Evolutionary conservation across 768 basidiomycete genomes (phyloP), one percentile per base, ranked within the genome.

Genomic region (Ramaria rubella): DNA sequence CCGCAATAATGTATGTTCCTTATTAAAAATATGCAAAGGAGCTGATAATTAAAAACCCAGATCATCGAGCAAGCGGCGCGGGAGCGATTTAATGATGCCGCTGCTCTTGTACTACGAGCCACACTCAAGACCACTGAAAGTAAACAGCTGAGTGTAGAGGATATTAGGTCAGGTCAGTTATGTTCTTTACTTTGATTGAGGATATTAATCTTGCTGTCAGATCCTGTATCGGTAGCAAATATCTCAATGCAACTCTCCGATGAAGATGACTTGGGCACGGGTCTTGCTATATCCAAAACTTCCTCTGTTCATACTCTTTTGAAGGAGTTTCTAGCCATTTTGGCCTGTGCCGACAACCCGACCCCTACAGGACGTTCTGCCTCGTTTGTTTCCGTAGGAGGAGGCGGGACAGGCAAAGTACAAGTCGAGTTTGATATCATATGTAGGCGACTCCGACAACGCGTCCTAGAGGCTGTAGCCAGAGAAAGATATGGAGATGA

Each of bases 341-440:
- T 94, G 40, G 82, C 90, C 0, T 81, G 79, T 27, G 85, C 85
- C 17, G 92, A 94, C 66, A 93, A 94, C 64, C 89, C 89, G 15
- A 90, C 86, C 1, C 72, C 82, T 7, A 77, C 79, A 23, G 90
- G 89, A 9, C 79, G 77, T 58, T 80, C 82, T 12, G 74, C 78
- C 1, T 85, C 86, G 8, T 94, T 90, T 68, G 67, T 93, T 40
- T 86, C 87, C 27, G 79, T 83, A 51, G 67, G 66, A 38, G 61
- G 58, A 34, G 76, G 70, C 19, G 79, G 81, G 14, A 86, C 85
- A 45, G 63, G 66, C 3, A 90, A 87, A 63, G 80, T 91, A 9
- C 81, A 84, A 51, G 82, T 95, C 21, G 87, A 94, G 64, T 94
- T 91, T 62, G 85, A 86, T 61, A 76, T 81, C 55, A 79, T 93